A percentile compares a stretch with the other conserved stretches of the same genome.
phyloP scores from a whole-genome alignment of 1,284 basidiomycete genomes.

The Fistulinella cinereoalba region DNA sequence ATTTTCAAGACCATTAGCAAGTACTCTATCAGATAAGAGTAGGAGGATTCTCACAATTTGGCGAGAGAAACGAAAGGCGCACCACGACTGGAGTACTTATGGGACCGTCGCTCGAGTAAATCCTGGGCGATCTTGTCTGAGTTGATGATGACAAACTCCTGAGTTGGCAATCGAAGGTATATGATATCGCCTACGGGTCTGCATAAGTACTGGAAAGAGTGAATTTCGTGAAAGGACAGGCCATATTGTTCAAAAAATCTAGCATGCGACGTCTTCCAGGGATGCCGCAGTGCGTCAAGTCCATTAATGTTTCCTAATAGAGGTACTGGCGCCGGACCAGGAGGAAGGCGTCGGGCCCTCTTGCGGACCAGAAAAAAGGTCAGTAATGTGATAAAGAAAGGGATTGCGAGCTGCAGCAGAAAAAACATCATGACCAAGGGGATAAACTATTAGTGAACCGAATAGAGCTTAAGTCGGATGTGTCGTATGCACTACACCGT shows the following conservation, averaged over 20 bases:
- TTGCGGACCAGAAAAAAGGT: conserved; percentile 9
- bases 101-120: conserved; percentile 19
- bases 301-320: conserved; percentile 22
- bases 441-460: neutral
- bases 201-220: neutral
- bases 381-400: conserved; percentile 13
- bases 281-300: conserved; percentile 15
- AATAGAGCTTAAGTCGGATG: too few species aligned
- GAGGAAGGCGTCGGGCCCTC: conserved; percentile 6
- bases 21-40: neutral
- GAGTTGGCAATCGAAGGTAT: conserved; percentile 17
- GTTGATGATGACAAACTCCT: conserved; percentile 20
- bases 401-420: neutral
- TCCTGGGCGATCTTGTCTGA: conserved; percentile 25
- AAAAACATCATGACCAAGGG: neutral
- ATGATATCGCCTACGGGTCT: conserved; percentile 17
- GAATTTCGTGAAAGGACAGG: neutral
- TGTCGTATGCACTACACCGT: too few species aligned
- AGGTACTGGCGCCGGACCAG: too few species aligned
- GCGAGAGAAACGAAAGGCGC: conserved; percentile 8
- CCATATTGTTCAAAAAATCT: conserved; percentile 24
- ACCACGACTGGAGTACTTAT: conserved; percentile 26
- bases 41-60: conserved; percentile 16
- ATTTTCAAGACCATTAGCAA: neutral
- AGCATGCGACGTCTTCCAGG: conserved; percentile 25